Evolutionary conservation across 2,329 filamentous ascomycete genomes (phyloP).

Genomic region (Aotearoamyces nothofagi): DNA sequence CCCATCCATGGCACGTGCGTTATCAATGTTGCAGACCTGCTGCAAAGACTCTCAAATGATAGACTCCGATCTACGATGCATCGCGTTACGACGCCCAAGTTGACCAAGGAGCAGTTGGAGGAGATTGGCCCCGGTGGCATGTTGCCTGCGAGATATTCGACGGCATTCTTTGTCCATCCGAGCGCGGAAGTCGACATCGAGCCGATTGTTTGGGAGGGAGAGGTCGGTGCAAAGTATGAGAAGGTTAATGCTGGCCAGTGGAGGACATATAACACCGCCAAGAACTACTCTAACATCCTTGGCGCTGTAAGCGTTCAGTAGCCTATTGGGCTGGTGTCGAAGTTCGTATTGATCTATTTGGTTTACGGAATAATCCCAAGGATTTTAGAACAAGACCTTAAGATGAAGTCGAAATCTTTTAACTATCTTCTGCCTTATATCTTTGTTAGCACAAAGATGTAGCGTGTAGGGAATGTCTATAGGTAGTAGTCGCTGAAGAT

Average conservation of each 20-base stretch:
- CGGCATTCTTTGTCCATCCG: slow-evolving; percentile 4
- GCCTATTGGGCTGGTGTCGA: no score
- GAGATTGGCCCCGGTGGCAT: slow-evolving; percentile 1
- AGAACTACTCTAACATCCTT: slow-evolving; percentile 2
- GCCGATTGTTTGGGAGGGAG: slow-evolving; percentile 4
- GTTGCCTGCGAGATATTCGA: slow-evolving; percentile 5
- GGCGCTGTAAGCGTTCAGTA: no score
- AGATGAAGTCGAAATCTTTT: no score
- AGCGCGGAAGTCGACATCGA: slow-evolving; percentile 4
- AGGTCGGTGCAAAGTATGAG: slow-evolving; percentile 2
- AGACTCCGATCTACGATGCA: slow-evolving; percentile 5
- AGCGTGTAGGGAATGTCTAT: no score
- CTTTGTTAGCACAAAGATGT: no score
- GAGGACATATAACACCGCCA: slow-evolving; percentile 3
- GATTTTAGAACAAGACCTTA: no score
- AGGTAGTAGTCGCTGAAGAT: no score
- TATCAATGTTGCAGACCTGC: slow-evolving; percentile 7
- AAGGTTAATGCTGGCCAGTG: slow-evolving; percentile 3
- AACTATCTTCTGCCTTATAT: no score
- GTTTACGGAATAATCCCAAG: no score
- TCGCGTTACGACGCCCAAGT: slow-evolving; percentile 4
- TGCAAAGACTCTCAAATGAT: slow-evolving; percentile 7
- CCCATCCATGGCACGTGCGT: slow-evolving; percentile 6
- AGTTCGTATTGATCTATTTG: no score
- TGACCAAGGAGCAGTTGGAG: slow-evolving; percentile 1